Percentiles rank a stretch among this genome's conserved stretches.
Conservation (phyloP, 805 yeast genomes). For the Zygosaccharomyces siamensis region DNA sequence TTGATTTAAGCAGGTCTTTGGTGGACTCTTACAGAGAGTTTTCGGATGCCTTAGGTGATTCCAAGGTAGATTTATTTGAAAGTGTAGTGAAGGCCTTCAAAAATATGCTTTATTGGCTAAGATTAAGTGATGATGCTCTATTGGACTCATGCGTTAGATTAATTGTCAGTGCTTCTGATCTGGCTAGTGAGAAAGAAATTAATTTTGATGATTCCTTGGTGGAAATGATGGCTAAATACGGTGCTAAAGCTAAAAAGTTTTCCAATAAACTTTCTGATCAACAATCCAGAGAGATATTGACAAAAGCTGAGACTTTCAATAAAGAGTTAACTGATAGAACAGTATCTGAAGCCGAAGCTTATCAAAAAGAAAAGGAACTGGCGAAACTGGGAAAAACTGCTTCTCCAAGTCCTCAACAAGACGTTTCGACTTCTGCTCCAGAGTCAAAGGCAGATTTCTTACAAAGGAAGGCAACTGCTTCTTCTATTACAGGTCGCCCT, state of each 20-base stretch:
- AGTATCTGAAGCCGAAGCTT: slow-evolving; percentile 39
- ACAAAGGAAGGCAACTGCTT: slow-evolving; percentile 31
- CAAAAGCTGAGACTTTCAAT: slow-evolving; percentile 56
- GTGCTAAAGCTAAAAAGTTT: slow-evolving; percentile 58
- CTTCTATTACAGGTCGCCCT: slow-evolving; percentile 30
- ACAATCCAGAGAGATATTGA: slow-evolving; percentile 60
- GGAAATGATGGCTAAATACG: slow-evolving; percentile 56
- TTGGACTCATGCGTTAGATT: slow-evolving; percentile 61
- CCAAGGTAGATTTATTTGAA: slow-evolving; percentile 40
- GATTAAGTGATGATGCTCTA: slow-evolving; percentile 74
- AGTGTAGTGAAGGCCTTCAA: slow-evolving; percentile 59
- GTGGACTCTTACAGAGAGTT: slow-evolving; percentile 61
- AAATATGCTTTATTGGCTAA: slow-evolving; percentile 71
- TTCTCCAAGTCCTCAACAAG: slow-evolving; percentile 9
- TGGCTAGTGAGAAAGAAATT: slow-evolving; percentile 53
- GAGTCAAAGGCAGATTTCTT: slow-evolving; percentile 33
- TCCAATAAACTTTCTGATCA: slow-evolving; percentile 65
- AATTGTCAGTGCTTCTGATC: slow-evolving; percentile 59
- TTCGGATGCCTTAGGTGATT: slow-evolving; percentile 35
- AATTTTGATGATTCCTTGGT: slow-evolving; percentile 50
- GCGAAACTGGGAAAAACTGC: slow-evolving; percentile 15
- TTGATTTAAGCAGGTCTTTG: slow-evolving; percentile 68
- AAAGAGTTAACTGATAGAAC: slow-evolving; percentile 50
- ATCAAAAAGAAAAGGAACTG: slow-evolving; percentile 32
- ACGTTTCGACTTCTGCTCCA: background rate